A percentile compares a stretch with the other conserved stretches of the same genome.
These are phyloP conservation scores for Phytopythium ostracodes DNA, from an alignment of 352 stramenopile species.

Conservation along the genomic window DNA sequence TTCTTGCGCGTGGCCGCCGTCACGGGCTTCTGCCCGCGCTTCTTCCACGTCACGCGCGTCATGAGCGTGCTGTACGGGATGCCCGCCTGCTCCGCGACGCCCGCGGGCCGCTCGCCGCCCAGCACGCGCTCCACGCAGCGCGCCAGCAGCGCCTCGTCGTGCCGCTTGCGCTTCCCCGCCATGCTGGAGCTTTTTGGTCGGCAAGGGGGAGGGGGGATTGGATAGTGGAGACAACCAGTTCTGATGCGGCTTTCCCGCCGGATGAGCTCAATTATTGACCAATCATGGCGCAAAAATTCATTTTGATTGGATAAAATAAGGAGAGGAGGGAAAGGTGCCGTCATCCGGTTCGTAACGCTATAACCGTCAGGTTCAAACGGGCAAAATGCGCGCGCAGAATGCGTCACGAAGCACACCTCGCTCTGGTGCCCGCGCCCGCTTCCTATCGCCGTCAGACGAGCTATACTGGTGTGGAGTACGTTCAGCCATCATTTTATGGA, in stretches of 20 bases:
- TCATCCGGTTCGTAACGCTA: background rate
- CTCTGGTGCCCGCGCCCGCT: background rate
- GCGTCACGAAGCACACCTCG: background rate
- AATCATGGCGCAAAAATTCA: background rate
- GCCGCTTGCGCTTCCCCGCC: constrained; percentile 13
- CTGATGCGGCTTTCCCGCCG: no score
- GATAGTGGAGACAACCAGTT: background rate
- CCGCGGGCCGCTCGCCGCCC: constrained; percentile 10
- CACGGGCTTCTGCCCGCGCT: constrained; percentile 13
- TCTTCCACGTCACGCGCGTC: constrained; percentile 15
- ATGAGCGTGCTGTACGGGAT: constrained; percentile 19
- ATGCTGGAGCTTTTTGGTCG: background rate
- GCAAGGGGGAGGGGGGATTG: background rate
- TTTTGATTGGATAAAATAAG: background rate
- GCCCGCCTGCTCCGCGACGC: constrained; percentile 8
- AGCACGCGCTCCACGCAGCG: constrained; percentile 15
- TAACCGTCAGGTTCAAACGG: background rate
- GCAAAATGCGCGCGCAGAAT: background rate
- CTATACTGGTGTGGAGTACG: background rate
- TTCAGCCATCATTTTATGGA: background rate
- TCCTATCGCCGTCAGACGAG: background rate
- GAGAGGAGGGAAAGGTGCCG: background rate
- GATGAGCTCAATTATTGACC: no score
- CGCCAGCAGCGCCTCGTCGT: constrained; percentile 15
- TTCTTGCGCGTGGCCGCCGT: constrained; percentile 6